These are phyloP conservation scores for Byssothecium circinans DNA, from an alignment of 2,329 filamentous ascomycete genomes.

Conservation along the genomic window DNA sequence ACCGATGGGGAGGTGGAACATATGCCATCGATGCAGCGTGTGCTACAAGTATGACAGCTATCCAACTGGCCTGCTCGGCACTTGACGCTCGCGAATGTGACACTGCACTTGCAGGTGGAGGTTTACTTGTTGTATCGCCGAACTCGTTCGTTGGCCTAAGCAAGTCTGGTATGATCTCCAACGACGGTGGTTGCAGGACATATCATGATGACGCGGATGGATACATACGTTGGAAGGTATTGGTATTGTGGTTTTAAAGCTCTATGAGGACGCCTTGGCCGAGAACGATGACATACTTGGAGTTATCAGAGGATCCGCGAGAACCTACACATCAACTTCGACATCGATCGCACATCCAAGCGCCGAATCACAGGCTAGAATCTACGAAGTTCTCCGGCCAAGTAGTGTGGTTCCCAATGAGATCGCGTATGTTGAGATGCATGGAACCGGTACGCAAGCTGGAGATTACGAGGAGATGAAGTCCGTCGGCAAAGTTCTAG, in stretches of 20 bases:
- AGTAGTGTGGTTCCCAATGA: constrained; percentile 37
- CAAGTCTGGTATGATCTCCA: constrained; percentile 17
- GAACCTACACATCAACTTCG: constrained; percentile 43
- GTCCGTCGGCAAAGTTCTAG: constrained; percentile 15
- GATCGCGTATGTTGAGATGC: constrained; percentile 28
- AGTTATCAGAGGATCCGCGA: constrained; percentile 33
- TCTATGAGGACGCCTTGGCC: constrained; percentile 30
- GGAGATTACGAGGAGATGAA: constrained; percentile 24
- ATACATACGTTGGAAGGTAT: constrained; percentile 36
- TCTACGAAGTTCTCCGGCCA: constrained; percentile 23
- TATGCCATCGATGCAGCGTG: constrained; percentile 37
- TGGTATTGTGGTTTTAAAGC: constrained; percentile 33
- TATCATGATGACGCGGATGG: constrained; percentile 35
- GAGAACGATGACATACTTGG: constrained; percentile 41
- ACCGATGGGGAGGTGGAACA: constrained; percentile 45
- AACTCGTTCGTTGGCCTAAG: constrained; percentile 47
- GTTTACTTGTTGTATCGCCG: constrained; percentile 12
- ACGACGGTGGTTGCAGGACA: constrained; percentile 22
- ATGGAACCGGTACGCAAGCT: constrained; percentile 33
- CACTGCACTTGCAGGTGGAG: constrained; percentile 16
- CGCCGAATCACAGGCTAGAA: constrained; percentile 12
- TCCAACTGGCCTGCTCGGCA: constrained; percentile 23
- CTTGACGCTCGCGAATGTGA: constrained; percentile 24
- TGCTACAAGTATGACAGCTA: constrained; percentile 28
- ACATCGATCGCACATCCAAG: constrained; percentile 25